A percentile compares a stretch with the other conserved stretches of the same genome.
phyloP scores from a whole-genome alignment of 2,329 filamentous ascomycete genomes.

The Diaporthe sp. region DNA sequence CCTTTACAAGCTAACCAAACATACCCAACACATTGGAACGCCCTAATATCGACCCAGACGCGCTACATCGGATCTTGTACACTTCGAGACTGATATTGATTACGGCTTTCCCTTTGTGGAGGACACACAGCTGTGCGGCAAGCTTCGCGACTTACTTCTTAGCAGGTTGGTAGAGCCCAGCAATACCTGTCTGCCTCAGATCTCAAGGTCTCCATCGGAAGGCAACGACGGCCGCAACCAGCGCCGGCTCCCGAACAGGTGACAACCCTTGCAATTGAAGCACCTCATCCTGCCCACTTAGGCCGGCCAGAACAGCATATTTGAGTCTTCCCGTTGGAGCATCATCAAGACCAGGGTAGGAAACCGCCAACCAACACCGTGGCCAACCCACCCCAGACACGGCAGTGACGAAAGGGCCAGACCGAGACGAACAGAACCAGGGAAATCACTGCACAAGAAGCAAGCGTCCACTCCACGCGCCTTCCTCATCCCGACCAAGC shows the following conservation, averaged over 20 bases:
- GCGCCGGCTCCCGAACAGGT: neutral
- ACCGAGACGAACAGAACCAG: constrained; percentile 16
- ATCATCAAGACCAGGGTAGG: constrained; percentile 18
- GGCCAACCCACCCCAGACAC: neutral
- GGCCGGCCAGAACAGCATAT: constrained; percentile 7
- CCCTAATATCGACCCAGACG: constrained; percentile 7
- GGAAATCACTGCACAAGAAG: neutral
- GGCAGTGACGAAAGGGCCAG: constrained; percentile 26
- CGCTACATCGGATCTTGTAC: constrained; percentile 35
- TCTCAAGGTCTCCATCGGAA: neutral
- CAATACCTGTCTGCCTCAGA: constrained; percentile 18
- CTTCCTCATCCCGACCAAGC: neutral
- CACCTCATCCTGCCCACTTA: neutral
- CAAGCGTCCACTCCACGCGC: neutral
- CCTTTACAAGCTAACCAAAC: constrained; percentile 25
- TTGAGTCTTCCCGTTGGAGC: neutral
- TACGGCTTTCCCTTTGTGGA: neutral
- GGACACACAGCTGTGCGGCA: neutral
- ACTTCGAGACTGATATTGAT: constrained; percentile 11
- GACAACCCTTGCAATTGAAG: neutral
- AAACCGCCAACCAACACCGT: constrained; percentile 28
- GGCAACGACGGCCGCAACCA: neutral
- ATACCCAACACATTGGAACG: constrained; percentile 27
- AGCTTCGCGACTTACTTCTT: constrained; percentile 13
- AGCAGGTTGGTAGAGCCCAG: neutral